Conservation (phyloP, 495 filamentous ascomycete species). For the Neurospora sp. region DNA sequence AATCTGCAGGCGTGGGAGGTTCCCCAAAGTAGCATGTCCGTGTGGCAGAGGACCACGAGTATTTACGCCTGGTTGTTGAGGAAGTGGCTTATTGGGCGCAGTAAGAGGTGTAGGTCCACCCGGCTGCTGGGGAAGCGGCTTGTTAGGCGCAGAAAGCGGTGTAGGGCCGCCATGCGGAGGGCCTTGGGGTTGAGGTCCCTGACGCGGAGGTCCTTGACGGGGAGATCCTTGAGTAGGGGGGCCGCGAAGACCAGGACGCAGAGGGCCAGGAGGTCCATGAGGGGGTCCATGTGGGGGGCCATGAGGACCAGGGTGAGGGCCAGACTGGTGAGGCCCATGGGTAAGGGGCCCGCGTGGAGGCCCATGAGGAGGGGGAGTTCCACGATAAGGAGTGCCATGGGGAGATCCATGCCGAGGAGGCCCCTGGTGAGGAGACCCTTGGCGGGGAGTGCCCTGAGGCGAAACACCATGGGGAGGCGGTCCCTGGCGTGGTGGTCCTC, state of each 20-base stretch:
- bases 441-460: background rate
- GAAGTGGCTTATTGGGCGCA: background rate
- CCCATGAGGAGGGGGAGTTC: background rate
- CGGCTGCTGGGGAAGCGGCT: background rate
- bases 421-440: background rate
- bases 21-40: background rate
- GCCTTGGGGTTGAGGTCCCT: background rate
- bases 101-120: constrained; percentile 2
- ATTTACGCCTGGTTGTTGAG: background rate
- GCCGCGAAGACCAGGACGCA: background rate
- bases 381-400: background rate
- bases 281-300: constrained; percentile 3
- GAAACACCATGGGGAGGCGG: background rate
- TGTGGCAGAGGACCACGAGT: background rate
- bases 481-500: background rate
- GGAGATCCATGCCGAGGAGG: constrained; percentile 1
- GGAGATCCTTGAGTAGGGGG: constrained; percentile 6
- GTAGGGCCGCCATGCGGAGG: background rate
- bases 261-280: background rate
- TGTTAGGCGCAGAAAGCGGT: constrained; percentile 1
- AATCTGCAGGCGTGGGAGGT: constrained; percentile 3
- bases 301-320: constrained; percentile 1
- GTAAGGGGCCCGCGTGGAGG: constrained; percentile 1
- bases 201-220: constrained; percentile 6
- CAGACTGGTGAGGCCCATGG: constrained; percentile 7